Percentiles rank a stretch among this genome's conserved stretches.
phyloP scores from a whole-genome alignment of 495 filamentous ascomycete species.

The Aspergillus wentii region DNA sequence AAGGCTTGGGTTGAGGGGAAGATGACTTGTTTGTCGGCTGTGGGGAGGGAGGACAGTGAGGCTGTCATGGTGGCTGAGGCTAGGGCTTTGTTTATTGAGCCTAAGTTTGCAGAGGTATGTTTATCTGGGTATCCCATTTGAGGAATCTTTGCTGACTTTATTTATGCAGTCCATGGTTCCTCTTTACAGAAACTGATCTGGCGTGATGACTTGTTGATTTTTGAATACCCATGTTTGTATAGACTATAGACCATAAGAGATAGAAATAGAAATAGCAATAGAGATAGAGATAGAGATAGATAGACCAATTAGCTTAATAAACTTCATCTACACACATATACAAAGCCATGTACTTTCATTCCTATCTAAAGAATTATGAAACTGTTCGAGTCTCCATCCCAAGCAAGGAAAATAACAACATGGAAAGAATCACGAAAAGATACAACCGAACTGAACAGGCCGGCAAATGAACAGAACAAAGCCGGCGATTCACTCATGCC shows the following conservation, averaged over 20 bases:
- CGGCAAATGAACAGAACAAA: slow-evolving; percentile 11
- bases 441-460: slow-evolving; percentile 11
- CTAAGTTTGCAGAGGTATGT: slow-evolving; percentile 70
- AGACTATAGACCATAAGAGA: slow-evolving; percentile 8
- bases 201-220: not conserved
- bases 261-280: slow-evolving; percentile 5
- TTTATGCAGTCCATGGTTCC: slow-evolving; percentile 33
- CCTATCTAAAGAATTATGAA: slow-evolving; percentile 34
- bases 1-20: slow-evolving; percentile 39
- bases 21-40: slow-evolving; percentile 22
- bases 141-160: slow-evolving; percentile 8
- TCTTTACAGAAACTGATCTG: slow-evolving; percentile 24
- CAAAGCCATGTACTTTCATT: slow-evolving; percentile 17
- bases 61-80: slow-evolving; percentile 66
- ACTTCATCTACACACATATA: not conserved
- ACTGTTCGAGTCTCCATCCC: slow-evolving; percentile 11
- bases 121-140: slow-evolving; percentile 1
- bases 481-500: slow-evolving; percentile 12
- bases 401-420: slow-evolving; percentile 8
- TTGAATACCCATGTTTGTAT: slow-evolving; percentile 4
- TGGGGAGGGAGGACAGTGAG: slow-evolving; percentile 39
- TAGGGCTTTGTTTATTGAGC: slow-evolving; percentile 83
- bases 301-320: too few species aligned
- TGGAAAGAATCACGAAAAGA: slow-evolving; percentile 3
- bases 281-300: not conserved